These are phyloP conservation scores for Xylaria sp. DNA, from an alignment of 2,329 filamentous ascomycete species.

Conservation along the genomic window DNA sequence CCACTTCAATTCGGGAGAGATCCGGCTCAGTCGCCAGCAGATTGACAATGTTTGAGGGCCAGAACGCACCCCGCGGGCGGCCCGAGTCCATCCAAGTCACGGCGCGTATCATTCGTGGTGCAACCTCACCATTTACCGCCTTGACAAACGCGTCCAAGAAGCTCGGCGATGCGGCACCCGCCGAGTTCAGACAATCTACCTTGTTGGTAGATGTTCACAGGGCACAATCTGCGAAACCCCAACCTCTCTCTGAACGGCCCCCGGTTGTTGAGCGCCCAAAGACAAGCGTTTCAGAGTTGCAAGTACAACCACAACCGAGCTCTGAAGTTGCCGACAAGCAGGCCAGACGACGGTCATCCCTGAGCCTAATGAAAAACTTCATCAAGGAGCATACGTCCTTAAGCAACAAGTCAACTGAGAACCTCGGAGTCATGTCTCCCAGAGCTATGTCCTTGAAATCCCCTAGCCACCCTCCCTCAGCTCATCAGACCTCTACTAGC, in stretches of 20 bases:
- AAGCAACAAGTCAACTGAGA: conserved; percentile 60
- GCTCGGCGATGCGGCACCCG: conserved; percentile 57
- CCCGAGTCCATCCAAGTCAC: conserved; percentile 89
- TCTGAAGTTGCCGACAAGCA: conserved; percentile 52
- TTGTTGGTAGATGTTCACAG: conserved; percentile 68
- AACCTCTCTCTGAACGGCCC: conserved; percentile 46
- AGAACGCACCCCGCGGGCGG: conserved; percentile 56
- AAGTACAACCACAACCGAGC: conserved; percentile 52
- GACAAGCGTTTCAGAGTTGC: conserved; percentile 61
- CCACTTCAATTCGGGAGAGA: conserved; percentile 54
- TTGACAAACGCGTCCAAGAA: conserved; percentile 56
- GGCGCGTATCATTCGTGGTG: conserved; percentile 81
- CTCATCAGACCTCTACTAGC: conserved; percentile 57
- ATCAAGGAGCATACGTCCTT: conserved; percentile 68
- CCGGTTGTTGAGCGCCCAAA: conserved; percentile 49
- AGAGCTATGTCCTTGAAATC: conserved; percentile 53
- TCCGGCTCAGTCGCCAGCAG: conserved; percentile 67
- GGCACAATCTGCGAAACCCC: conserved; percentile 48
- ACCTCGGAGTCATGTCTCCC: conserved; percentile 48
- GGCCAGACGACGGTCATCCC: conserved; percentile 64
- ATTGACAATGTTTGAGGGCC: conserved; percentile 65
- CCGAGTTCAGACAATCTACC: conserved; percentile 69
- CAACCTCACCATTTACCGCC: conserved; percentile 56
- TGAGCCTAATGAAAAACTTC: conserved; percentile 69
- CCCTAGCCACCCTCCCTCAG: conserved; percentile 61